Evolutionary conservation across 2,329 filamentous ascomycete genomes (phyloP).

Genomic region (Sarocladium brachiariae): DNA sequence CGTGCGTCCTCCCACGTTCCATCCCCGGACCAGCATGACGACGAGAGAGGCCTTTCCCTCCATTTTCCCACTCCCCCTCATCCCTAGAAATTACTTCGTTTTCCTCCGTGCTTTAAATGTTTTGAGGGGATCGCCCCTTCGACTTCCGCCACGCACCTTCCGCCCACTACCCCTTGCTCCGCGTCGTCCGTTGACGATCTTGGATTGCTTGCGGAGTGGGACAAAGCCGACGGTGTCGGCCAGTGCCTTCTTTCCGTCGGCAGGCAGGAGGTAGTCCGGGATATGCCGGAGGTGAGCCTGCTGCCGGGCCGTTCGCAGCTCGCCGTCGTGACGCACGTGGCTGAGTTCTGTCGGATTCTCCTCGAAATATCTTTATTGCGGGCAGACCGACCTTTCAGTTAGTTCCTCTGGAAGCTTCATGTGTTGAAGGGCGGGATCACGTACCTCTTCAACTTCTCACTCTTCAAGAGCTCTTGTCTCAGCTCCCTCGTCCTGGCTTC

Average conservation of each 20-base stretch:
- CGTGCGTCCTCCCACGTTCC: not conserved
- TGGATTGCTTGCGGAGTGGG: conserved; percentile 45
- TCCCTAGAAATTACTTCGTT: conserved; percentile 26
- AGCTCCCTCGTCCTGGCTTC: conserved; percentile 86
- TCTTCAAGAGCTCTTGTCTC: conserved; percentile 82
- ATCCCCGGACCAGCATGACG: not conserved
- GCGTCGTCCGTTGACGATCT: conserved; percentile 33
- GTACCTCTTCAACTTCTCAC: conserved; percentile 77
- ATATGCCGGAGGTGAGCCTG: conserved; percentile 91
- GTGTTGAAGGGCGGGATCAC: conserved; percentile 9
- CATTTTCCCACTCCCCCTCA: not conserved
- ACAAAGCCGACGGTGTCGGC: conserved; percentile 71
- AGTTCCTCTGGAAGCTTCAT: not conserved
- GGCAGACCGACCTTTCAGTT: too few relatives aligned
- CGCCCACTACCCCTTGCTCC: conserved; percentile 33
- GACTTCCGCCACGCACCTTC: conserved; percentile 44
- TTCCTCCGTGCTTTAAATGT: conserved; percentile 67
- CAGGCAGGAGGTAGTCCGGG: conserved; percentile 86
- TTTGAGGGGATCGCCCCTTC: conserved; percentile 78
- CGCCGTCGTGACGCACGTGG: conserved; percentile 84
- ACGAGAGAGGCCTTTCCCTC: too few relatives aligned
- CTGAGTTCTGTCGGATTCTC: conserved; percentile 88
- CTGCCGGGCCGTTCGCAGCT: conserved; percentile 73
- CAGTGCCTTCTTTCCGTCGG: conserved; percentile 63
- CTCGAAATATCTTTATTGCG: conserved; percentile 68